Evolutionary conservation across 345 rosid genomes (phyloP).

Genomic region (Chamaenerion angustifolium): DNA sequence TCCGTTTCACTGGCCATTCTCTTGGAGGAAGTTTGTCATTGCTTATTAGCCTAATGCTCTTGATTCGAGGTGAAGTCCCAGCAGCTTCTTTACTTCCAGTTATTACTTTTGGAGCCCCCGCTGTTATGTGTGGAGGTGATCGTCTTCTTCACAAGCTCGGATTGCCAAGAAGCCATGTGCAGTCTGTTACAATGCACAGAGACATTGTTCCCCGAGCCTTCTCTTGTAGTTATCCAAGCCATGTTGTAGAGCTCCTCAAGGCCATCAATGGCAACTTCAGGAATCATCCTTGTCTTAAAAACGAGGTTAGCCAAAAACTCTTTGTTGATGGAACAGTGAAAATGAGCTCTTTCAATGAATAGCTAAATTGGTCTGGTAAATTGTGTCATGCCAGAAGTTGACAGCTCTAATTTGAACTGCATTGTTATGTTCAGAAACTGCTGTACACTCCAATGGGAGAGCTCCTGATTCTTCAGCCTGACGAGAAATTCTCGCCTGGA

Average conservation of each 20-base stretch:
- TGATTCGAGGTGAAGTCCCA: constrained; percentile 70
- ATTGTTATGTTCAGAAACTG: constrained; percentile 32
- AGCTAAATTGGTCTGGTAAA: neutral
- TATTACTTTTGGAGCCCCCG: constrained; percentile 84
- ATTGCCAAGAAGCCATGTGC: constrained; percentile 57
- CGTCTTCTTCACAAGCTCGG: constrained; percentile 67
- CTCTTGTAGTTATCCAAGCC: constrained; percentile 83
- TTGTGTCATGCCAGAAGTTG: neutral
- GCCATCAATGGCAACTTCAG: constrained; percentile 80
- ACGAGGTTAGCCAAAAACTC: constrained; percentile 30
- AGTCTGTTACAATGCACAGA: constrained; percentile 73
- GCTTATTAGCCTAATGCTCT: constrained; percentile 71
- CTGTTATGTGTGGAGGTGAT: constrained; percentile 91
- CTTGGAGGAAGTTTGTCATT: constrained; percentile 94
- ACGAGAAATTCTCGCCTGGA: constrained; percentile 67
- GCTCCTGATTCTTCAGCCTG: constrained; percentile 86
- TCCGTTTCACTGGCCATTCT: constrained; percentile 93
- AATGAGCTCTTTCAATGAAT: too few species aligned
- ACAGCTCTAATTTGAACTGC: too few species aligned
- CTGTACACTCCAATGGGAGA: constrained; percentile 93
- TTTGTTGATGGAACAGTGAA: too few species aligned
- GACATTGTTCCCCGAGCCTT: constrained; percentile 97
- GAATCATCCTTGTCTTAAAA: constrained; percentile 74
- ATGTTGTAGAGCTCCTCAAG: constrained; percentile 65
- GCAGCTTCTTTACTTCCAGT: constrained; percentile 75